Evolutionary conservation across 805 yeast species (phyloP).

Genomic region (Starmerella powellii): DNA sequence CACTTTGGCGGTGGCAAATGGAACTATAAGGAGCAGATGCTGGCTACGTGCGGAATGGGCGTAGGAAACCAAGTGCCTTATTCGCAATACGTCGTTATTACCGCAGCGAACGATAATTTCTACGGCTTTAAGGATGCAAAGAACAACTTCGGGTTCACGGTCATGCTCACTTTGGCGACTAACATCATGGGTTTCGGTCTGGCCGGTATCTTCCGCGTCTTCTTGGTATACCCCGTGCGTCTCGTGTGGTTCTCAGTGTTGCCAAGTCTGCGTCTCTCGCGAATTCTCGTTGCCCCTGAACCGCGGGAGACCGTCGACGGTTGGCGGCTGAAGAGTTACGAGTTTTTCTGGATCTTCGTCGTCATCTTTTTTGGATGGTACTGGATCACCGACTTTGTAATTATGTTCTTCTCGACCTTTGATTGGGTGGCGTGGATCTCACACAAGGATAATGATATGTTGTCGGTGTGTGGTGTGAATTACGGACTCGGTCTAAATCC

Average conservation of each 20-base stretch:
- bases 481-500: conserved; percentile 40
- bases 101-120: conserved; percentile 26
- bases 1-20: conserved; percentile 45
- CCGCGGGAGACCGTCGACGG: conserved; percentile 35
- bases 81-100: conserved; percentile 27
- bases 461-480: conserved; percentile 38
- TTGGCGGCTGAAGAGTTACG: conserved; percentile 44
- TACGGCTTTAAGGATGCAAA: conserved; percentile 23
- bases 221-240: conserved; percentile 41
- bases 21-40: conserved; percentile 25
- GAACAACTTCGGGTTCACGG: conserved; percentile 38
- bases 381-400: conserved; percentile 58
- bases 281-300: conserved; percentile 32
- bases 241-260: conserved; percentile 44
- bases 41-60: conserved; percentile 36
- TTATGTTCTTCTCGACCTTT: conserved; percentile 48
- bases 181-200: conserved; percentile 57
- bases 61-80: conserved; percentile 24
- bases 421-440: conserved; percentile 53
- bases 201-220: conserved; percentile 52
- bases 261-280: conserved; percentile 40
- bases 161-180: conserved; percentile 42
- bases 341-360: conserved; percentile 38
- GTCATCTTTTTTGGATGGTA: conserved; percentile 42
- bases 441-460: conserved; percentile 39